Base-by-base conservation (phyloP, 2,329 filamentous ascomycete species). In the Fusarium equiseti region DNA sequence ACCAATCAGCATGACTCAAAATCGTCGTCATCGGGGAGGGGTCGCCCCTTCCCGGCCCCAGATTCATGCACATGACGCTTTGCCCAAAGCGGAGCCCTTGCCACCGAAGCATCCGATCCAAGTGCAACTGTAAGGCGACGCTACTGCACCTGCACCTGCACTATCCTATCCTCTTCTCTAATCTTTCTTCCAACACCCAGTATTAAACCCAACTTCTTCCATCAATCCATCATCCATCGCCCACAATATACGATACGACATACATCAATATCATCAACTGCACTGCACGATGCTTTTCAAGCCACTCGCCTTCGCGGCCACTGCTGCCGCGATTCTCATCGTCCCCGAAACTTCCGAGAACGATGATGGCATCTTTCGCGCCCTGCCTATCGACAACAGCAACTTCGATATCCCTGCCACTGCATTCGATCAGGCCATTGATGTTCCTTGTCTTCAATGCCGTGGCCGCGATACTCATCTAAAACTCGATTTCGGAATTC, bases 401-500 rank as follows among this genome's bases (percentile, higher is more conserved):
- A 75, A 81, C 16, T 79, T 82, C 67, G 78, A 81, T 50, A 75
- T 83, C 59, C 78, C 82, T 29, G 61, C 76, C 16, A 72, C 73
- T 15, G 75, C 78, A 26, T 71, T 79, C 42, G 69, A 72, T 26
- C 82, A 85, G 66, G 76, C 79, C 24, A 60, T 90, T 63, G 79
- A 83, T 45, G 73, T 90, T 40, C 81, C 85, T 63, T 91, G 89
- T 74, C 80, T 82, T 22, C 84, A 85, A 66, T 90, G 89, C 74
- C 83, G 83, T 13, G 82, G 86, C 57, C 73, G 71, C 35, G 72
- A 82, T 60, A 81, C 79, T 75, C 81, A 84, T 58, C 79, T 90
- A 60, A 80, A 84, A 69, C 80, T 92, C 42, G 83, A 86, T 72
- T 87, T 92, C 73, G 80, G 77, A 61, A 77, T 91, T 66, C 83